Conservation (phyloP, 2,329 filamentous ascomycete species). For the Verticillium klebahnii region DNA sequence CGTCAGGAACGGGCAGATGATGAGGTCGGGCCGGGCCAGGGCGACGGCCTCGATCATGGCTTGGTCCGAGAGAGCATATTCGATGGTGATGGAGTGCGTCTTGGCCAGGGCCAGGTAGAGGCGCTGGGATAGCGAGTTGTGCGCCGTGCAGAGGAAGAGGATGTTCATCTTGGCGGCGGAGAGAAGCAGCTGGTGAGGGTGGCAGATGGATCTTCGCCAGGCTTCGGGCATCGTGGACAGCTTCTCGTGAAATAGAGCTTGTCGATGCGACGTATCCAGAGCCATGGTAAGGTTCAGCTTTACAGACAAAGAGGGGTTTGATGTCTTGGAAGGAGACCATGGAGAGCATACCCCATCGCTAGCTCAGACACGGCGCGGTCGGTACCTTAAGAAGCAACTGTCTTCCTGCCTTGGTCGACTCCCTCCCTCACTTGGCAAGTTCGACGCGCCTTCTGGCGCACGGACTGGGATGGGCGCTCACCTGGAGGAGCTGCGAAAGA, state of each 20-base stretch:
- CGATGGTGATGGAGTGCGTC: constrained; percentile 31
- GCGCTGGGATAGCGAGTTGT: constrained; percentile 37
- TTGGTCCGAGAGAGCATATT: constrained; percentile 28
- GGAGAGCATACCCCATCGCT: background rate
- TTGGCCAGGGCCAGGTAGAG: constrained; percentile 28
- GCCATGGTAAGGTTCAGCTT: background rate
- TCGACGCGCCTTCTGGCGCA: background rate
- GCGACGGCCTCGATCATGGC: constrained; percentile 32
- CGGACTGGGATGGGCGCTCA: background rate
- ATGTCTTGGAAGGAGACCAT: constrained; percentile 2
- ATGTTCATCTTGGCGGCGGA: constrained; percentile 25
- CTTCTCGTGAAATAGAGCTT: background rate
- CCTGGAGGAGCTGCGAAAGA: background rate
- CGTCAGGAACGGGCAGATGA: constrained; percentile 38
- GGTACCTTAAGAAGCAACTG: constrained; percentile 1
- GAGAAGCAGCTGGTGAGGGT: background rate
- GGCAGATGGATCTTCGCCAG: background rate
- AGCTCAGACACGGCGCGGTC: background rate
- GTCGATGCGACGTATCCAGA: background rate
- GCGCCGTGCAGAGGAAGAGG: constrained; percentile 39
- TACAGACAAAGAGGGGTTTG: background rate
- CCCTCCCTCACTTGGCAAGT: background rate
- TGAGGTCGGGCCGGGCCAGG: constrained; percentile 29
- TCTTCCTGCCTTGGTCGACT: background rate
- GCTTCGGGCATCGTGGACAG: background rate